Percentiles rank a stretch among this genome's conserved stretches.
phyloP scores from a whole-genome alignment of 495 filamentous ascomycete genomes.

The Penicillium dipodomyicola region DNA sequence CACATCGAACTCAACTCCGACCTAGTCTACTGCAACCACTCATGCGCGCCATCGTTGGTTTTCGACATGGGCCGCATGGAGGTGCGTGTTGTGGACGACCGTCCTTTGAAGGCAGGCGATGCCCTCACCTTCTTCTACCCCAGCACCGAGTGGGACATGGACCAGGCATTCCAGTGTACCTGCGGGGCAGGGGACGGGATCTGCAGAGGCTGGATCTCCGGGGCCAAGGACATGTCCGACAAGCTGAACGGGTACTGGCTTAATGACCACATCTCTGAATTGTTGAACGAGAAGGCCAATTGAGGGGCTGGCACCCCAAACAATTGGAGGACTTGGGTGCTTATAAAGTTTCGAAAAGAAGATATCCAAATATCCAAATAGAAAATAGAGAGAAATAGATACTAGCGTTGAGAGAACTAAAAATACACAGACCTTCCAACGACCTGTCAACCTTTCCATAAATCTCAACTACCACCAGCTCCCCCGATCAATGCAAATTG shows the following conservation, averaged over 20 bases:
- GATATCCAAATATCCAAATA: constrained; percentile 7
- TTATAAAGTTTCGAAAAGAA: neutral
- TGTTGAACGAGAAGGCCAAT: constrained; percentile 24
- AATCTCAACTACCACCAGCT: constrained; percentile 16
- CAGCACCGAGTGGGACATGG: constrained; percentile 73
- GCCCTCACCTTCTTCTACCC: constrained; percentile 79
- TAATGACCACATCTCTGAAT: constrained; percentile 35
- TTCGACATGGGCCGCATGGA: constrained; percentile 67
- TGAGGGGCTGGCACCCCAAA: too few species aligned
- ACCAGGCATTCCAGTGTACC: constrained; percentile 65
- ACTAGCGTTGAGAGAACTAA: neutral
- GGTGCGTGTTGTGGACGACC: constrained; percentile 56
- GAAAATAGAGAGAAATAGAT: constrained; percentile 12
- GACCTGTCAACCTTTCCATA: neutral
- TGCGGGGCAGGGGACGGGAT: constrained; percentile 46
- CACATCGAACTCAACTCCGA: constrained; percentile 76
- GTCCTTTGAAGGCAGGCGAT: constrained; percentile 55
- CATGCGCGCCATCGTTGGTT: constrained; percentile 63
- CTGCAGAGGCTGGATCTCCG: constrained; percentile 37
- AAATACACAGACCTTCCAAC: neutral
- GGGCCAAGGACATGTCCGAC: constrained; percentile 34
- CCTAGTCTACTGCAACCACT: constrained; percentile 74
- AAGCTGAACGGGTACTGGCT: constrained; percentile 39
- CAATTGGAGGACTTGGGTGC: too few species aligned
- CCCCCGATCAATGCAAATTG: constrained; percentile 44